phyloP scores from a whole-genome alignment of 345 rosid genomes.

The Microcos paniculata region DNA sequence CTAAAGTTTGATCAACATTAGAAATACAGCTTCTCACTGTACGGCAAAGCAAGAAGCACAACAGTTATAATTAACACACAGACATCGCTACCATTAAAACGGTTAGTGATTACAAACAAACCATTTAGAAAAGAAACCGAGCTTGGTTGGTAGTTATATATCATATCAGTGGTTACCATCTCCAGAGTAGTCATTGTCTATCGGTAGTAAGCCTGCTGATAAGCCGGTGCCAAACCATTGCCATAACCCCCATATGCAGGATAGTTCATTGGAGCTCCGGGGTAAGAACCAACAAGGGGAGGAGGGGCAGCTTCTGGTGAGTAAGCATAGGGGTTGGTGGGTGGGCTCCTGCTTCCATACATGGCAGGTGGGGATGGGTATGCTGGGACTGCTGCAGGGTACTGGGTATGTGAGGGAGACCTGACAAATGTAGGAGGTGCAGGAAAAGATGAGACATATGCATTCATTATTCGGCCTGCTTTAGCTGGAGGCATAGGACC shows the following conservation, averaged over 20 bases:
- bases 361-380: conserved; percentile 69
- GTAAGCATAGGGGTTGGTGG: conserved; percentile 54
- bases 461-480: conserved; percentile 90
- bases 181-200: conserved; percentile 48
- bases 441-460: conserved; percentile 92
- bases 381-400: conserved; percentile 57
- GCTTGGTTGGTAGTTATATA: conserved; percentile 36
- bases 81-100: conserved; percentile 57
- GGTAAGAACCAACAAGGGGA: conserved; percentile 46
- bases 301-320: conserved; percentile 61
- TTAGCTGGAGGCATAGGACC: conserved; percentile 99
- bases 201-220: conserved; percentile 86
- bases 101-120: conserved; percentile 80
- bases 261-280: conserved; percentile 61
- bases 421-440: conserved; percentile 70
- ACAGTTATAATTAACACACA: conserved; percentile 58
- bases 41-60: conserved; percentile 34
- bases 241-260: conserved; percentile 58
- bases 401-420: conserved; percentile 82
- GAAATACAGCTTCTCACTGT: conserved; percentile 57
- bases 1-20: conserved; percentile 55
- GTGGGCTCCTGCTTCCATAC: conserved; percentile 61
- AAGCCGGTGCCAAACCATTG: conserved; percentile 61
- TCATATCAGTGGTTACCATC: conserved; percentile 81
- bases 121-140: conserved; percentile 47